Evolutionary conservation across 768 basidiomycete species (phyloP).

Genomic region (Boletus rex-veris): DNA sequence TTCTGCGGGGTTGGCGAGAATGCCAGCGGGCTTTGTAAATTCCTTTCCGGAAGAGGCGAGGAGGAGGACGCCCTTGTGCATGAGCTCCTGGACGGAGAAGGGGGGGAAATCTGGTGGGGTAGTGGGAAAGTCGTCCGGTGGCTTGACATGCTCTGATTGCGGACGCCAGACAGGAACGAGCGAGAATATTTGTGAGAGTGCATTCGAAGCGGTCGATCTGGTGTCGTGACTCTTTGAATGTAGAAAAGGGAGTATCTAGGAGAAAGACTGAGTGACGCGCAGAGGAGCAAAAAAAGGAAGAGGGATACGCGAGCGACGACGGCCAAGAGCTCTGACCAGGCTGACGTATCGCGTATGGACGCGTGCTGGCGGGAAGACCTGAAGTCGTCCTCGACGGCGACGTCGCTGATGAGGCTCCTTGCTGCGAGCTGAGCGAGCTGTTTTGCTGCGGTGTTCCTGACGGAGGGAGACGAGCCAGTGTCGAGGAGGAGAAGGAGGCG

Average conservation of each 20-base stretch:
- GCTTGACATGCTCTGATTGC: slow-evolving; percentile 26
- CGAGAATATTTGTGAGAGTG: slow-evolving; percentile 83
- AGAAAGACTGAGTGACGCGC: not conserved
- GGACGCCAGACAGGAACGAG: slow-evolving; percentile 76
- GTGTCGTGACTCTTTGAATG: slow-evolving; percentile 93
- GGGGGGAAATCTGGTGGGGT: slow-evolving; percentile 59
- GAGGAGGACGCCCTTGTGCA: slow-evolving; percentile 73
- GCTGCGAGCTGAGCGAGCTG: slow-evolving; percentile 91
- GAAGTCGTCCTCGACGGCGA: slow-evolving; percentile 74
- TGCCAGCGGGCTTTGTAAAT: slow-evolving; percentile 70
- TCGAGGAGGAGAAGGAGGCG: slow-evolving; percentile 94
- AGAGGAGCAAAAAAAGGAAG: not conserved
- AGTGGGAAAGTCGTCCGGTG: slow-evolving; percentile 25
- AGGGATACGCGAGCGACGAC: slow-evolving; percentile 79
- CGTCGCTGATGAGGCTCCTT: slow-evolving; percentile 80
- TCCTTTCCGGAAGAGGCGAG: slow-evolving; percentile 94
- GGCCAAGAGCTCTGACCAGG: slow-evolving; percentile 88
- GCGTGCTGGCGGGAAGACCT: slow-evolving; percentile 58
- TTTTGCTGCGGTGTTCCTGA: slow-evolving; percentile 93
- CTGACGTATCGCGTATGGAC: slow-evolving; percentile 59
- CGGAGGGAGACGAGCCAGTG: slow-evolving; percentile 86
- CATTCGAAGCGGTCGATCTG: slow-evolving; percentile 81
- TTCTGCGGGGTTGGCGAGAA: slow-evolving; percentile 70
- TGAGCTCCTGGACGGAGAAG: slow-evolving; percentile 74
- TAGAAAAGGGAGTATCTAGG: slow-evolving; percentile 83